Conservation (phyloP, 352 stramenopile species). For the Pythium chondricola region DNA sequence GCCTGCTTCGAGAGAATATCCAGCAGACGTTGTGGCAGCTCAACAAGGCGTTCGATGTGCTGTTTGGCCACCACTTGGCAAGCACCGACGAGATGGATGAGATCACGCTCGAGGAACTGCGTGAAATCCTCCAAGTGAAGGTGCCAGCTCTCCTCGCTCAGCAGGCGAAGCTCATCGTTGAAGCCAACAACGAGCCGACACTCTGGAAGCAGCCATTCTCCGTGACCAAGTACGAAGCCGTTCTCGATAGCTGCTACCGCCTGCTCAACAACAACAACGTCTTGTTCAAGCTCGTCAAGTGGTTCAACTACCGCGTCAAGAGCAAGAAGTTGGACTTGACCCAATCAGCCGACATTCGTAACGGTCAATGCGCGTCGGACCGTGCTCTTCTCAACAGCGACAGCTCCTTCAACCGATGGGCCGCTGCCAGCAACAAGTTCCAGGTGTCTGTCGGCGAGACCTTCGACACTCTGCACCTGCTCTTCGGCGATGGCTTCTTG, state of each 20-base stretch:
- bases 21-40: conserved; percentile 62
- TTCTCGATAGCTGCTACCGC: conserved; percentile 51
- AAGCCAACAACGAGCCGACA: conserved; percentile 56
- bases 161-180: conserved; percentile 48
- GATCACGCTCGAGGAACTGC: conserved; percentile 47
- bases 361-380: conserved; percentile 17
- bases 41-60: conserved; percentile 50
- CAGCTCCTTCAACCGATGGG: conserved; percentile 39
- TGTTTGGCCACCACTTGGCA: conserved; percentile 69
- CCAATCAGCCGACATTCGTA: conserved; percentile 46
- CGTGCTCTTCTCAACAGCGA: conserved; percentile 11
- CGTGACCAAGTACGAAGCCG: conserved; percentile 60
- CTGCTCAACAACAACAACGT: conserved; percentile 82
- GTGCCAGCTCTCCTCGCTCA: conserved; percentile 51
- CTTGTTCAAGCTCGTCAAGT: conserved; percentile 73
- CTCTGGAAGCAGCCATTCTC: conserved; percentile 73
- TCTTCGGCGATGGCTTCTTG: conserved; percentile 69
- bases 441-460: conserved; percentile 45
- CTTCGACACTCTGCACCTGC: conserved; percentile 63
- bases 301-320: conserved; percentile 65
- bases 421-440: conserved; percentile 43
- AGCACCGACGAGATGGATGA: conserved; percentile 44
- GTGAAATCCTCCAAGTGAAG: conserved; percentile 47
- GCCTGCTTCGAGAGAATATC: conserved; percentile 65
- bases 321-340: conserved; percentile 33